Conservation (phyloP, 257 asterid genomes). For the Parsonsia alboflavescens region DNA sequence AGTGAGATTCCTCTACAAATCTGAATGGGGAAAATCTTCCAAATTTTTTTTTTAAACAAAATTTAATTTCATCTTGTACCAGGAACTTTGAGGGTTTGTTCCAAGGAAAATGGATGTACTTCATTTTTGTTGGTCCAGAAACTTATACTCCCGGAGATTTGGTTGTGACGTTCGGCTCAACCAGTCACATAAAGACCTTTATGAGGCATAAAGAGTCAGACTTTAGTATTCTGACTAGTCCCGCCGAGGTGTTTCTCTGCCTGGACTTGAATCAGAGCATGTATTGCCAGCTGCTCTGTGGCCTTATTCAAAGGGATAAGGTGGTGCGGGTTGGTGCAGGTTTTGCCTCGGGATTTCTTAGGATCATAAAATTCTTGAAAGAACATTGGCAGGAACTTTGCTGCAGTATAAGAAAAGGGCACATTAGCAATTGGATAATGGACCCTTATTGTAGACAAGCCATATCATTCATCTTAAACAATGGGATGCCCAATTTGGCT, state of each 20-base stretch:
- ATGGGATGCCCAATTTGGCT: slow-evolving; percentile 1
- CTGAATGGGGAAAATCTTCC: neutral
- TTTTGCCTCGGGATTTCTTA: neutral
- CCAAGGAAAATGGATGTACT: slow-evolving; percentile 8
- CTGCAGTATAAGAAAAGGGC: slow-evolving; percentile 3
- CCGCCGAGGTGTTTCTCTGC: neutral
- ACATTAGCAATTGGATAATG: neutral
- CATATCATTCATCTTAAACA: neutral
- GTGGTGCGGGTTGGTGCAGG: slow-evolving; percentile 1
- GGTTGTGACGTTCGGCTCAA: too few relatives aligned
- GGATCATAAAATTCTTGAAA: slow-evolving; percentile 5
- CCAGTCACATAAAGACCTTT: neutral
- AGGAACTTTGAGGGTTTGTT: slow-evolving; percentile 3
- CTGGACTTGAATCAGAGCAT: slow-evolving; percentile 9
- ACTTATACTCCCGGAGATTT: neutral
- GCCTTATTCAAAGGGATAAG: neutral
- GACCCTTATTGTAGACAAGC: neutral
- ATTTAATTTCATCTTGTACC: neutral
- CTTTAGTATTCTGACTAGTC: neutral
- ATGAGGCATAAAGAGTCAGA: too few relatives aligned
- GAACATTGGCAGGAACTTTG: slow-evolving; percentile 9
- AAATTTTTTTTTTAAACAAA: too few relatives aligned
- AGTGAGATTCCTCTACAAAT: neutral
- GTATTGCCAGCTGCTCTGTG: slow-evolving; percentile 10
- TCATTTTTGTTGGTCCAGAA: neutral